Evolutionary conservation across 2,329 filamentous ascomycete genomes (phyloP), one percentile per base, ranked within the genome.

Genomic region (Pseudocercospora eumusae): DNA sequence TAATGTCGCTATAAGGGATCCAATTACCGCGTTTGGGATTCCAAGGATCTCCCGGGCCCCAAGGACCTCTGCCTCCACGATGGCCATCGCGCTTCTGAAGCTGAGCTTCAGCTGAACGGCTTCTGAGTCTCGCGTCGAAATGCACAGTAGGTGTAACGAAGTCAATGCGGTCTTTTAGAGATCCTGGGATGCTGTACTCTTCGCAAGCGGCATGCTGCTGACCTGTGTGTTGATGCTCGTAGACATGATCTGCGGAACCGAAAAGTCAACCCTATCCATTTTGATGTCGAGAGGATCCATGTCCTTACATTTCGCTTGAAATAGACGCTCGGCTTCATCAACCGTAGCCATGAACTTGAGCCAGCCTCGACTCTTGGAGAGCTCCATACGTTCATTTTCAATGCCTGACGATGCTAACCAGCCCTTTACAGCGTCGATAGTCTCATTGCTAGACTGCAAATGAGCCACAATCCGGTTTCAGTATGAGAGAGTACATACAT

Each of bases 71-170:
- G 21, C 23, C 18, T 11, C 45, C 45, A 21, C 45, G 18, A 21
- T 49, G 18, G 21, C 45, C 21, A 8, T 56, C 64, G 23, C 69
- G 65, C 61, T 70, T 68, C 44, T 68, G 56, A 2, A 67, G 33
- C 2, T 60, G 55, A 11, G 47, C 54, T 31, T 33, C 27, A 27
- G 7, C 47, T 13, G 27, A 49, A 33, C 45, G 59, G 40, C 53
- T 42, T 21, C 56, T 53, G 47, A 57, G 62, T 49, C 69, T 61
- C 28, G 58, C 55, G 50, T 63, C 65, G 23, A 85, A 75, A 64
- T 82, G 82, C 64, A 84, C 79, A n/a, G 82, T 83, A 0, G 83
- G 83, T 0, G 80, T 85, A 33, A 86, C 79, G 70, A 84, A 85
- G 72, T 86, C 83, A 55, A 86, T 76, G 60, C 84, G 81, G 9